Evolutionary conservation across 352 stramenopile genomes (phyloP).

Genomic region (Phytophthora ohioensis): DNA sequence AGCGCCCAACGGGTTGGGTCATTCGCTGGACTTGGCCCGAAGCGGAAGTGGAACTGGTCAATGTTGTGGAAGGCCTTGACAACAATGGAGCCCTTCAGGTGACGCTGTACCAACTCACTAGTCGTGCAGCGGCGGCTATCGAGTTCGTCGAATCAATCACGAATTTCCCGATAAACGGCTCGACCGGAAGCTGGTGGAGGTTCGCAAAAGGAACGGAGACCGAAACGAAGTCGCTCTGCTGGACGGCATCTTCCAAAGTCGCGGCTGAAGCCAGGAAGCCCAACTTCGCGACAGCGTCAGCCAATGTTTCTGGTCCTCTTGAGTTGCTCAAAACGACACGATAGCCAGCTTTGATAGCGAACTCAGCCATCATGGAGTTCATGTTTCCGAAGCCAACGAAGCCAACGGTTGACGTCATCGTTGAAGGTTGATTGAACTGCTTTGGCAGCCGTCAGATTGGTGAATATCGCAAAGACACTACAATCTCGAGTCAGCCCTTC

Average conservation of each 20-base stretch:
- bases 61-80: slow-evolving; percentile 23
- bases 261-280: slow-evolving; percentile 1
- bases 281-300: slow-evolving; percentile 6
- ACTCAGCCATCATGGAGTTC: slow-evolving; percentile 12
- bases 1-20: slow-evolving; percentile 16
- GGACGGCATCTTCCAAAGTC: slow-evolving; percentile 14
- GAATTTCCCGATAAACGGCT: slow-evolving; percentile 16
- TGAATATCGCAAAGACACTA: no score
- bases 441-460: no score
- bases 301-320: slow-evolving; percentile 4
- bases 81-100: slow-evolving; percentile 4
- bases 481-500: no score
- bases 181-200: neutral
- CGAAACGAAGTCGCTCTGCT: slow-evolving; percentile 17
- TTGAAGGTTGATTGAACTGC: no score
- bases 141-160: slow-evolving; percentile 18
- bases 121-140: slow-evolving; percentile 2
- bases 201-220: slow-evolving; percentile 17
- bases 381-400: slow-evolving; percentile 23
- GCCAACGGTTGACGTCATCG: slow-evolving; percentile 7
- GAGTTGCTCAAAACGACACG: slow-evolving; percentile 26
- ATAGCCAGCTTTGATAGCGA: slow-evolving; percentile 20
- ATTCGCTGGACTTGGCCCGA: slow-evolving; percentile 1
- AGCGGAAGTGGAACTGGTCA: slow-evolving; percentile 23
- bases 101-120: slow-evolving; percentile 8